Evolutionary conservation across 208 protist species (phyloP).

Genomic region (Vickermania spadyakhi): DNA sequence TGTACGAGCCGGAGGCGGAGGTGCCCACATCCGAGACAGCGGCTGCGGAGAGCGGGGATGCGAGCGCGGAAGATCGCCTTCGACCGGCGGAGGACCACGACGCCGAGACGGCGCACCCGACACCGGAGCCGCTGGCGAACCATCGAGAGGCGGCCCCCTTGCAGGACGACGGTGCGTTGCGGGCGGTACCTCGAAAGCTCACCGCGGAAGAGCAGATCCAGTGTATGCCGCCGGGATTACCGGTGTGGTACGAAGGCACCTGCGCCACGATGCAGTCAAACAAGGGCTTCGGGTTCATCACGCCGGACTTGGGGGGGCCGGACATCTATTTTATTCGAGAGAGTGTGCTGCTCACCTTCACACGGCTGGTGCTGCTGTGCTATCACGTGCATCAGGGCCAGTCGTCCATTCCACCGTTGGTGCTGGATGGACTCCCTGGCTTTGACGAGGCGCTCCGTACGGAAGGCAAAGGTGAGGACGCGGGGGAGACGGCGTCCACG

Average conservation of each 20-base stretch:
- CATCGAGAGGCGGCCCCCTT: no score
- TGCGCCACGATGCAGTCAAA: conserved; percentile 53
- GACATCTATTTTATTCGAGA: conserved; percentile 77
- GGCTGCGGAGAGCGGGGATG: background rate
- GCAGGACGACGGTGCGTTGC: background rate
- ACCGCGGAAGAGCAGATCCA: conserved; percentile 58
- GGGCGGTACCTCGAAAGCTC: conserved; percentile 3
- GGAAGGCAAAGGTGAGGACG: background rate
- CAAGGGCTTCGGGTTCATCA: conserved; percentile 73
- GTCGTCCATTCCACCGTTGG: conserved; percentile 15
- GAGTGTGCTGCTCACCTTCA: conserved; percentile 51
- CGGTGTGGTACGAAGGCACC: conserved; percentile 30
- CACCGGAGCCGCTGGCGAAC: background rate
- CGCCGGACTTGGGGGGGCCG: conserved; percentile 56
- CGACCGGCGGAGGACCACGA: no score
- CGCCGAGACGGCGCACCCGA: background rate
- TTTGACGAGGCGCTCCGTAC: conserved; percentile 3
- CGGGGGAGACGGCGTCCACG: background rate
- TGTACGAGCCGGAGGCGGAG: background rate
- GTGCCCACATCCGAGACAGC: background rate
- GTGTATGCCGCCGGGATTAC: conserved; percentile 52
- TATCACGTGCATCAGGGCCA: conserved; percentile 23
- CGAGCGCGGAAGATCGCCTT: background rate
- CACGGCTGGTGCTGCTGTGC: conserved; percentile 31
- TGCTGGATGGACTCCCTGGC: conserved; percentile 3